Conservation (phyloP, 208 protist genomes). For the Novymonas esmeraldas region DNA sequence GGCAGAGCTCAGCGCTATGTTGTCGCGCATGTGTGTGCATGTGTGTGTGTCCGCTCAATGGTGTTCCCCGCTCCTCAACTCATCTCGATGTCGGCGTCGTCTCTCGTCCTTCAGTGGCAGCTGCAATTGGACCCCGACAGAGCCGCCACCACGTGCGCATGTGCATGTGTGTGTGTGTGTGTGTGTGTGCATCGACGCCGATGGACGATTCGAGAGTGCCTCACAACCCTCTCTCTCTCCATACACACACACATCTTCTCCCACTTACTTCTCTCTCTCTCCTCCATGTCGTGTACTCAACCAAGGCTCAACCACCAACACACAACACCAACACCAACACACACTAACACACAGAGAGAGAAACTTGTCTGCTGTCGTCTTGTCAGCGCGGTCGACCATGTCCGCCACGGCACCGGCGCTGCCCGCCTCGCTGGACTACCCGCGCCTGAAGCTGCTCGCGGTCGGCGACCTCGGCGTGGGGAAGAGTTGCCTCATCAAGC, state of each 20-base stretch:
- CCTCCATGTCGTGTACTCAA: too few species aligned
- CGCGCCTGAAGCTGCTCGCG: conserved; percentile 91
- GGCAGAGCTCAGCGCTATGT: background rate
- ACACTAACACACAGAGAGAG: too few species aligned
- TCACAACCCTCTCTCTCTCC: too few species aligned
- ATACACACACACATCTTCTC: background rate
- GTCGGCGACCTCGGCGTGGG: conserved; percentile 90
- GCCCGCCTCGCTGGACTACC: conserved; percentile 37
- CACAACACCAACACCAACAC: too few species aligned
- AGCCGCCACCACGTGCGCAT: too few species aligned
- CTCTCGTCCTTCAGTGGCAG: too few species aligned
- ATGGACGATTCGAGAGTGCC: too few species aligned
- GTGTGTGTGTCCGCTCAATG: background rate
- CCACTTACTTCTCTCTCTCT: background rate
- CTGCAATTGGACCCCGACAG: too few species aligned
- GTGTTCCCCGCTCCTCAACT: too few species aligned
- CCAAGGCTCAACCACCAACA: too few species aligned
- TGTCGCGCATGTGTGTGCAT: background rate
- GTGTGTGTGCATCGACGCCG: too few species aligned
- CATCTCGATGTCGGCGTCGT: background rate
- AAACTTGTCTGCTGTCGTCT: background rate
- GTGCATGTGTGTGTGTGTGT: too few species aligned
- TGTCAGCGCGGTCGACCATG: background rate
- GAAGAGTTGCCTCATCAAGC: conserved; percentile 97
- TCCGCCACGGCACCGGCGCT: conserved; percentile 6